phyloP scores from a whole-genome alignment of 805 yeast species.

The Hanseniaspora occidentalis region DNA sequence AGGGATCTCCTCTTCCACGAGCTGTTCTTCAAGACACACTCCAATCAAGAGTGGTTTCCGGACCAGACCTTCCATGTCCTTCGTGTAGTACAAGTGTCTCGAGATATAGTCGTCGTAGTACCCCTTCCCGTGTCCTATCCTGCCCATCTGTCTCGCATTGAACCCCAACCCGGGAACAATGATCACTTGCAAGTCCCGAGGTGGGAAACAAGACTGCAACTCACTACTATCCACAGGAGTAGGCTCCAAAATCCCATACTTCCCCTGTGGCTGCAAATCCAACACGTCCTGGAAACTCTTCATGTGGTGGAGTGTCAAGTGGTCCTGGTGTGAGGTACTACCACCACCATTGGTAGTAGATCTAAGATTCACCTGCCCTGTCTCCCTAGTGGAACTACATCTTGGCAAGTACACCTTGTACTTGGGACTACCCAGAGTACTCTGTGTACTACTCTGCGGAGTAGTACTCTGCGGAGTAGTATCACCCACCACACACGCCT shows the following conservation, averaged over 20 bases:
- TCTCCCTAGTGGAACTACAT: constrained; percentile 26
- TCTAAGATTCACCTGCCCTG: constrained; percentile 17
- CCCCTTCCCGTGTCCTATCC: constrained; percentile 92
- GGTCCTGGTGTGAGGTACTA: constrained; percentile 21
- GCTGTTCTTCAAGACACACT: constrained; percentile 19
- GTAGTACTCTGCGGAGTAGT: no score
- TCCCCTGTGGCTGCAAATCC: constrained; percentile 51
- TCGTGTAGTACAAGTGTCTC: constrained; percentile 26
- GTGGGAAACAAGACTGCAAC: constrained; percentile 14
- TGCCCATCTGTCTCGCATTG: constrained; percentile 23
- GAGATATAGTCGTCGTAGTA: constrained; percentile 71
- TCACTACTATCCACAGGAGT: constrained; percentile 20
- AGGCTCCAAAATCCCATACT: constrained; percentile 61
- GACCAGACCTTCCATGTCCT: constrained; percentile 6
- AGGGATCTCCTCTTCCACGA: constrained; percentile 12
- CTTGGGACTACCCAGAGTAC: constrained; percentile 22
- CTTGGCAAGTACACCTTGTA: constrained; percentile 43
- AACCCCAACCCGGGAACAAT: constrained; percentile 84
- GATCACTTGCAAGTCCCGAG: constrained; percentile 46
- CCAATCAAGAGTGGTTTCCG: constrained; percentile 17
- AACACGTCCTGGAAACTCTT: constrained; percentile 29
- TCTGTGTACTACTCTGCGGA: no score
- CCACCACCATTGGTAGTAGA: not conserved
- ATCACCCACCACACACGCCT: no score
- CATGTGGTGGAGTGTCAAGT: constrained; percentile 47